Conservation (phyloP, 2,329 filamentous ascomycete species). For the Ophiostoma tasmaniense region DNA sequence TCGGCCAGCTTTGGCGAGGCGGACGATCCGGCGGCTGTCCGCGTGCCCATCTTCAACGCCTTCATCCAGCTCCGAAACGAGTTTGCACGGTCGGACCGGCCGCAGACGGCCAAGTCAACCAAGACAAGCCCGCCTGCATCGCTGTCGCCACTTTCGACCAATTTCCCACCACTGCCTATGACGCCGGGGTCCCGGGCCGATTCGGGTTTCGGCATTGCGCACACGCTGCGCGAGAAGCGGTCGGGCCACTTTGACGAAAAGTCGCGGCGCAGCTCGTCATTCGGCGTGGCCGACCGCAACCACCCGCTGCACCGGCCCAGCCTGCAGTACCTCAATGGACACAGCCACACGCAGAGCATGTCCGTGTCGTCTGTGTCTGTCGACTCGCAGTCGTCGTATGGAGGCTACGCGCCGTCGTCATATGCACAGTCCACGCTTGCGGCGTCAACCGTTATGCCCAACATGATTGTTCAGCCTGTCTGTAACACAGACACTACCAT, state of each 20-base stretch:
- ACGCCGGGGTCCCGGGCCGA: conserved; percentile 84
- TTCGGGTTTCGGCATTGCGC: conserved; percentile 78
- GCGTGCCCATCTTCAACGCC: conserved; percentile 76
- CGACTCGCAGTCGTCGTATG: conserved; percentile 61
- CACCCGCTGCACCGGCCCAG: conserved; percentile 60
- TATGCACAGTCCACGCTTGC: conserved; percentile 82
- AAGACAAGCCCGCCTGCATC: conserved; percentile 55
- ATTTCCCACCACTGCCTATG: conserved; percentile 65
- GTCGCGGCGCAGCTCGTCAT: conserved; percentile 87
- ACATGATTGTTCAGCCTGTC: conserved; percentile 71
- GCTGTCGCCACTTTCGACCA: conserved; percentile 67
- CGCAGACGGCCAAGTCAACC: conserved; percentile 59
- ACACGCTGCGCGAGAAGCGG: conserved; percentile 84
- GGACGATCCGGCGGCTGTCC: conserved; percentile 41
- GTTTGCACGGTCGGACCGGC: conserved; percentile 60
- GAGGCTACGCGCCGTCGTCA: conserved; percentile 69
- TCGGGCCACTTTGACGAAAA: conserved; percentile 82
- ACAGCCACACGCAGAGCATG: conserved; percentile 49
- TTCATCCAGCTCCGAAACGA: conserved; percentile 71
- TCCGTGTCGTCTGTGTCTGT: conserved; percentile 53
- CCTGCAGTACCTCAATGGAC: conserved; percentile 58
- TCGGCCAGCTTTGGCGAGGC: conserved; percentile 77
- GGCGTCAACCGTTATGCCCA: conserved; percentile 79
- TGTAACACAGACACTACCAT: conserved; percentile 69
- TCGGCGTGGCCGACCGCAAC: conserved; percentile 62